Evolutionary conservation across 176 grass and related monocot species (phyloP), one percentile per base, ranked within the genome.

Genomic region (Carex littledalei): DNA sequence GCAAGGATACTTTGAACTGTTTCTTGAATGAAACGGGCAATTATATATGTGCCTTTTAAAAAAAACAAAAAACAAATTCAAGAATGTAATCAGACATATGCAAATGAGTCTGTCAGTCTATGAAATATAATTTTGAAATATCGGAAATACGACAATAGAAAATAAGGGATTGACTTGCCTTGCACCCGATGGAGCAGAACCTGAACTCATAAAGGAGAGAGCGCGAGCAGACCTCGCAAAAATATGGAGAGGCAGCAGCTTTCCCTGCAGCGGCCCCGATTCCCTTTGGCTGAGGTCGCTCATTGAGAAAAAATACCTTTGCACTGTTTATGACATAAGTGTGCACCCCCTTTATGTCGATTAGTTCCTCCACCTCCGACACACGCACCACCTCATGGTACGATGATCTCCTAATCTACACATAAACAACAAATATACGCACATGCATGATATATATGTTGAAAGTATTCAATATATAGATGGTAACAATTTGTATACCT

Each of bases 321-420:
- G 88, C 88, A 82, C 93, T 91, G 82, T 95, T 95, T 74, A 95
- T 95, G 68, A 95, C 81, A 86, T 95, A 95, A 35, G 93, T 92
- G 89, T 95, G 93, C 85, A 95, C 90, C 63, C 92, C 86, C 14
- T 88, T 89, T 34, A 95, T 78, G 77, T 95, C 93, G 55, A 95
- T 90, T 58, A 92, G 78, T 80, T 89, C 92, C 84, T 87, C 86
- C 86, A 95, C 84, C 88, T 95, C 90, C 22, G 88, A 90, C 39
- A 91, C 93, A 65, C 88, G 84, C 82, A 95, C 90, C 90, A 95
- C 93, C 83, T 95, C 90, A 81, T 95, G 93, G 85, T 95, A 95
- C 34, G 93, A 95, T 45, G 93, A 95, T 31, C 91, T 54, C 24
- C 93, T 85, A 60, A 92, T 90, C 90, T 94, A 83, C 80, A 20